Evolutionary conservation across 768 basidiomycete genomes (phyloP).

Genomic region (Mycena sanguinolenta): DNA sequence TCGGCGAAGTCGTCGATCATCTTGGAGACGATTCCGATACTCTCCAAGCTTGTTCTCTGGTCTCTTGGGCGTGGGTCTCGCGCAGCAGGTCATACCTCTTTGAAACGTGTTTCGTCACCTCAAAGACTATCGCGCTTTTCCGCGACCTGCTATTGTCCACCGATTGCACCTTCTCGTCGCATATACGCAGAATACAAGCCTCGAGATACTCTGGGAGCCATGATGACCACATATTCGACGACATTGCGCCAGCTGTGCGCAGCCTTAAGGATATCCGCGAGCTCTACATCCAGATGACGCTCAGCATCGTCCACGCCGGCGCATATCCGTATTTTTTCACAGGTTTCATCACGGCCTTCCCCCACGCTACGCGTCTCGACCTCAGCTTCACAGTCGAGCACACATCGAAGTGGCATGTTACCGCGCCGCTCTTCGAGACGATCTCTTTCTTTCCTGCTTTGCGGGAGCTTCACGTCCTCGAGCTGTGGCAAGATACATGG

Average conservation of each 20-base stretch:
- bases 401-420: too few species aligned
- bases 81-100: conserved; percentile 57
- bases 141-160: not conserved
- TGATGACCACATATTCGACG: not conserved
- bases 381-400: too few species aligned
- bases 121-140: not conserved
- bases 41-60: conserved; percentile 48
- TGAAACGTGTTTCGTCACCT: not conserved
- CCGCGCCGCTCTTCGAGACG: not conserved
- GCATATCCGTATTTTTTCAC: too few species aligned
- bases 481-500: too few species aligned
- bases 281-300: too few species aligned
- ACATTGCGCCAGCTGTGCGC: not conserved
- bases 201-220: not conserved
- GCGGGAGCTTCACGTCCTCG: not conserved
- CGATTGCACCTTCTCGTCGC: not conserved
- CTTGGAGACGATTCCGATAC: not conserved
- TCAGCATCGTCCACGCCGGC: too few species aligned
- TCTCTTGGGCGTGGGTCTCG: conserved; percentile 56
- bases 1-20: conserved; percentile 4
- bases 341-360: not conserved
- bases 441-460: not conserved
- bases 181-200: not conserved
- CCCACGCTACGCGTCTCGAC: not conserved
- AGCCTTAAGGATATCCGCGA: not conserved